Evolutionary conservation across 768 basidiomycete genomes (phyloP).

Genomic region (Pleurotus giganteus): DNA sequence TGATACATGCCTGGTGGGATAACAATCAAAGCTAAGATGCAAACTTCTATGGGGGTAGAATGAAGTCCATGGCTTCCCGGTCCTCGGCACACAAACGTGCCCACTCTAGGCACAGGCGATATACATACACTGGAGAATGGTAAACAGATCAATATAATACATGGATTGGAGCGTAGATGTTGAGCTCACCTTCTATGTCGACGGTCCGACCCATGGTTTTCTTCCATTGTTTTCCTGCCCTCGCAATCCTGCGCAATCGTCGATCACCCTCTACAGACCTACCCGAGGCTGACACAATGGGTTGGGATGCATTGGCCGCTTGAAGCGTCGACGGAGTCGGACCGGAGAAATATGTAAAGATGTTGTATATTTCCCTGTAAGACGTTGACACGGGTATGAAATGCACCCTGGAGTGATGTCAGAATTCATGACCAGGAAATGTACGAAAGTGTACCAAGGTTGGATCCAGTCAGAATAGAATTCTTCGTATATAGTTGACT

Average conservation of each 20-base stretch:
- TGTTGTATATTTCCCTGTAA: slow-evolving; percentile 92
- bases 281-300: slow-evolving; percentile 28
- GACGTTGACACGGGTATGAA: slow-evolving; percentile 88
- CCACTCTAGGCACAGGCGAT: slow-evolving; percentile 86
- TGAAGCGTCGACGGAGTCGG: slow-evolving; percentile 59
- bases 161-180: slow-evolving; percentile 3
- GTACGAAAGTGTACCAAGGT: slow-evolving; percentile 54
- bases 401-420: slow-evolving; percentile 65
- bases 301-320: slow-evolving; percentile 47
- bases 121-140: slow-evolving; percentile 69
- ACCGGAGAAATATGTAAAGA: slow-evolving; percentile 91
- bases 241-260: slow-evolving; percentile 76
- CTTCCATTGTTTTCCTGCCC: slow-evolving; percentile 94
- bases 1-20: slow-evolving; percentile 8
- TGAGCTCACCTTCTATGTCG: slow-evolving; percentile 86
- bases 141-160: background rate
- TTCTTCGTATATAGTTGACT: slow-evolving; percentile 89
- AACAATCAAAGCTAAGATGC: background rate
- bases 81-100: slow-evolving; percentile 84
- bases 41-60: slow-evolving; percentile 11
- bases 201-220: slow-evolving; percentile 74
- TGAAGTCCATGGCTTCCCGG: slow-evolving; percentile 63
- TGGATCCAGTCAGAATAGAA: slow-evolving; percentile 91
- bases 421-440: background rate
- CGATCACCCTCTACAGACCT: slow-evolving; percentile 61